A percentile compares a stretch with the other conserved stretches of the same genome.
These are phyloP conservation scores for Trichoderma sp. DNA, from an alignment of 2,329 filamentous ascomycete species.

Conservation along the genomic window DNA sequence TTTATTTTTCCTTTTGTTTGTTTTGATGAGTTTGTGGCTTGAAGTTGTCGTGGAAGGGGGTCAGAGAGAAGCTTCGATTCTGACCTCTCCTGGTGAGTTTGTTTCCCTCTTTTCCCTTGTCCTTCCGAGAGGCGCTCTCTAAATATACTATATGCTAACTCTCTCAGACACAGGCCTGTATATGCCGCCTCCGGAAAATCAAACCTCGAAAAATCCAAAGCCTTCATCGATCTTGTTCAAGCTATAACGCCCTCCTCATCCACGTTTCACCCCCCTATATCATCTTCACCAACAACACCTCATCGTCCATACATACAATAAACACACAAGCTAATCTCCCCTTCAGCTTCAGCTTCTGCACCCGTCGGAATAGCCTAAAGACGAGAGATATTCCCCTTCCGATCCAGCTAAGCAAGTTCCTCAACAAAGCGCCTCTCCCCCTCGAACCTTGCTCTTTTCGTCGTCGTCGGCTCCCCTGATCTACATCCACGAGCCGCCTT, in stretches of 20 bases:
- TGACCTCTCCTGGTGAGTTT: not conserved
- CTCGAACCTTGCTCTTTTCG: not conserved
- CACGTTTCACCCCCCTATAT: not conserved
- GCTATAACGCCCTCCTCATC: not conserved
- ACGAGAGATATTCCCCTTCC: not conserved
- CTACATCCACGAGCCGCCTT: not conserved
- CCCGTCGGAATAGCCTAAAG: not conserved
- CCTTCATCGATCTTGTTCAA: not conserved
- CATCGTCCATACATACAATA: not conserved
- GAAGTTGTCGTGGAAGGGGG: not conserved
- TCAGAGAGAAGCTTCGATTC: not conserved
- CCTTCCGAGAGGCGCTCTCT: not conserved
- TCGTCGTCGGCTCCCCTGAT: not conserved
- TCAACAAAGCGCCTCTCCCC: not conserved
- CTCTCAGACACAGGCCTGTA: not conserved
- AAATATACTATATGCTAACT: not conserved
- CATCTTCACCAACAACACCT: not conserved
- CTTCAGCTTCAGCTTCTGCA: not conserved
- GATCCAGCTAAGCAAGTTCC: not conserved
- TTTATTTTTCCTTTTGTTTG: not conserved
- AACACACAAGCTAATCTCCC: not conserved
- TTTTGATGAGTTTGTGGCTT: not conserved
- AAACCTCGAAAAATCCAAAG: not conserved
- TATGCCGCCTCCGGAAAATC: not conserved
- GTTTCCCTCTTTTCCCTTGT: not conserved